Conservation (phyloP, 495 filamentous ascomycete genomes). For the Lentithecium fluviatile region DNA sequence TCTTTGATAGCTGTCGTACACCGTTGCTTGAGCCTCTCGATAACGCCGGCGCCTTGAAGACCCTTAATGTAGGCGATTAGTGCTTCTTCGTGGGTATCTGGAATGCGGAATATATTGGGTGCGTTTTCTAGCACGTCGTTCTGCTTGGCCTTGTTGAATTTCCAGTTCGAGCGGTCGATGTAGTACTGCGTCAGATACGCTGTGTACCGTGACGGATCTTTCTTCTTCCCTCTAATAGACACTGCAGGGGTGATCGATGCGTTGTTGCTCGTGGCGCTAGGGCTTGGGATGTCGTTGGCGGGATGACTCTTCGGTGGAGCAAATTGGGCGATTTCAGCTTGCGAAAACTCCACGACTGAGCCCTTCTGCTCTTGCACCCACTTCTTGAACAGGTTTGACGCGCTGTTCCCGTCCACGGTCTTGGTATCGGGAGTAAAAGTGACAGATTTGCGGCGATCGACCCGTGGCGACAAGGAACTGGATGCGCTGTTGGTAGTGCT, state of each 20-base stretch:
- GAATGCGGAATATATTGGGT: slow-evolving; percentile 46
- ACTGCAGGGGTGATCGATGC: slow-evolving; percentile 14
- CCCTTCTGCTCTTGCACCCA: slow-evolving; percentile 46
- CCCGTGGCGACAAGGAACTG: slow-evolving; percentile 10
- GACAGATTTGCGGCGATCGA: slow-evolving; percentile 63
- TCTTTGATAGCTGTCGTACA: slow-evolving; percentile 36
- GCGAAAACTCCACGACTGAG: slow-evolving; percentile 30
- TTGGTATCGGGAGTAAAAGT: slow-evolving; percentile 73
- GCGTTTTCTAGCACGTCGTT: slow-evolving; percentile 77
- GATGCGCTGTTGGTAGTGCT: background rate
- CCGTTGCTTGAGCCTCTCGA: slow-evolving; percentile 28
- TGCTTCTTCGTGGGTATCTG: slow-evolving; percentile 20
- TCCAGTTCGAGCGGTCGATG: slow-evolving; percentile 67
- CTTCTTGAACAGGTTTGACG: slow-evolving; percentile 43
- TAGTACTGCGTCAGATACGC: slow-evolving; percentile 71
- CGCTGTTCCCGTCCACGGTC: slow-evolving; percentile 55
- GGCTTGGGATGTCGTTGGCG: slow-evolving; percentile 19
- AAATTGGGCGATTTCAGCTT: slow-evolving; percentile 28
- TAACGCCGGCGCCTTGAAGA: slow-evolving; percentile 24
- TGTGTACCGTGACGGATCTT: slow-evolving; percentile 50
- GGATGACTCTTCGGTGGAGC: slow-evolving; percentile 24
- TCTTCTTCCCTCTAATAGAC: slow-evolving; percentile 19
- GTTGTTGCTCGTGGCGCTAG: background rate
- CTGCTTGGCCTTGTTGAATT: slow-evolving; percentile 90
- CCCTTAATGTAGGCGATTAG: slow-evolving; percentile 28